phyloP scores from a whole-genome alignment of 768 basidiomycete genomes.

The Favolaschia claudopus region DNA sequence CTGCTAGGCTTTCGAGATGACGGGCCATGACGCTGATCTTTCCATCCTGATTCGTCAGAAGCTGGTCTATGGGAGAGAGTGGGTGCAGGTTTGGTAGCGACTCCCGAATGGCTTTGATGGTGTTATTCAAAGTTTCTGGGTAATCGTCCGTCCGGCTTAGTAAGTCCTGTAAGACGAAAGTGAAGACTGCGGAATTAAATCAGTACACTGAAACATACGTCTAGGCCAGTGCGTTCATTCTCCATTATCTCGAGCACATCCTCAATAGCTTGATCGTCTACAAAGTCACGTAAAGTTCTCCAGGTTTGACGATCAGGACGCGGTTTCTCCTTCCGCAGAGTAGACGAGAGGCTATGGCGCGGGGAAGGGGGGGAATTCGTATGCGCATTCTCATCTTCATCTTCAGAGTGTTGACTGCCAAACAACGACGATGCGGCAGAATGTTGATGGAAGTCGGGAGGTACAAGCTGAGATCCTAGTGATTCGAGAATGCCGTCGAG shows the following conservation, averaged over 20 bases:
- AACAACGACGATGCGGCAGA: conserved; percentile 79
- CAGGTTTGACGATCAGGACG: conserved; percentile 62
- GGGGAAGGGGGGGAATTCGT: conserved; percentile 31
- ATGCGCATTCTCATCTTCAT: conserved; percentile 29
- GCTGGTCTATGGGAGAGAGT: conserved; percentile 52
- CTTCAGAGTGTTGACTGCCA: conserved; percentile 73
- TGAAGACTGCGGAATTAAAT: neutral
- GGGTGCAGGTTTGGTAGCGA: conserved; percentile 52
- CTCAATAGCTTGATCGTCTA: conserved; percentile 84
- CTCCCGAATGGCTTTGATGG: conserved; percentile 63
- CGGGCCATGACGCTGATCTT: conserved; percentile 73
- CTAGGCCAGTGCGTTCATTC: conserved; percentile 68
- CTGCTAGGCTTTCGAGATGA: conserved; percentile 73
- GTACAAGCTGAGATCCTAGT: conserved; percentile 75
- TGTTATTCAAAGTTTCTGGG: conserved; percentile 64
- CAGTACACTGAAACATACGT: conserved; percentile 52
- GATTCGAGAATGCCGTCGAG: conserved; percentile 78
- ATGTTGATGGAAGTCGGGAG: conserved; percentile 77
- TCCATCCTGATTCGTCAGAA: conserved; percentile 63
- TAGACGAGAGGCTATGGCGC: conserved; percentile 51
- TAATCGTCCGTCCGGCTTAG: conserved; percentile 71
- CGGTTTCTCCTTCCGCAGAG: conserved; percentile 43
- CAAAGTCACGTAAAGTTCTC: conserved; percentile 88
- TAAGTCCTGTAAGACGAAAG: conserved; percentile 57
- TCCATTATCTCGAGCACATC: conserved; percentile 79